Conservation (phyloP, 1,284 basidiomycete genomes). For the Rhodotorula mucilaginosa region DNA sequence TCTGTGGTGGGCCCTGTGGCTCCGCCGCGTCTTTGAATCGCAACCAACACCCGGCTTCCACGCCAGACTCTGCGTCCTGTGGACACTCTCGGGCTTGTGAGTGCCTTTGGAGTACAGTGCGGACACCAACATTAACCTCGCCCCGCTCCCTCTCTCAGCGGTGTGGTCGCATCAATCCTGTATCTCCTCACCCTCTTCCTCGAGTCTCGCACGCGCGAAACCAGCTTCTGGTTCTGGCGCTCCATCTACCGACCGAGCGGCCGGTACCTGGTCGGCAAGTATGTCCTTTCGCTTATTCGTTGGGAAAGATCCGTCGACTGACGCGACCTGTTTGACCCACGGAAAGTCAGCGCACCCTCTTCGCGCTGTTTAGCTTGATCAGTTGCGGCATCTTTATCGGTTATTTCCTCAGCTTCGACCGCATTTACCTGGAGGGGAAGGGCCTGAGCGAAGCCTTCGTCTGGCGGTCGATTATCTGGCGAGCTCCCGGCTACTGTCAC, state of each 20-base stretch:
- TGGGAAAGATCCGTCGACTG: neutral
- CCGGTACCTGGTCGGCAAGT: conserved; percentile 26
- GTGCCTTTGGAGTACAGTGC: neutral
- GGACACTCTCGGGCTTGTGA: conserved; percentile 18
- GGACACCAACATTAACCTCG: too few species aligned
- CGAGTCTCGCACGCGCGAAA: conserved; percentile 11
- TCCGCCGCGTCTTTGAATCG: neutral
- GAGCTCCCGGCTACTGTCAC: too few species aligned
- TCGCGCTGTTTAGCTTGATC: conserved; percentile 12
- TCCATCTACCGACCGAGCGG: conserved; percentile 16
- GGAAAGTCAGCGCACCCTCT: conserved; percentile 18
- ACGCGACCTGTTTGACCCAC: too few species aligned
- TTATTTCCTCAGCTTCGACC: conserved; percentile 13
- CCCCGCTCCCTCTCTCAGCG: neutral
- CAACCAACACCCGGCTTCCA: conserved; percentile 9
- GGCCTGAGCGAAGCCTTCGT: conserved; percentile 1
- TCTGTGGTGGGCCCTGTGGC: neutral
- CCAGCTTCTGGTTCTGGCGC: conserved; percentile 17
- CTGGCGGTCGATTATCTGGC: conserved; percentile 26
- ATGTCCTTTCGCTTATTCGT: neutral
- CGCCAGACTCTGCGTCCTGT: conserved; percentile 11
- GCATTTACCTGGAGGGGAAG: neutral
- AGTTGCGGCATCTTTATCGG: conserved; percentile 17
- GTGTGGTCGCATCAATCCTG: conserved; percentile 1
- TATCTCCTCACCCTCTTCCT: conserved; percentile 5